Evolutionary conservation across 768 basidiomycete species (phyloP), one percentile per base, ranked within the genome.

Genomic region (Solioccasus polychromus): DNA sequence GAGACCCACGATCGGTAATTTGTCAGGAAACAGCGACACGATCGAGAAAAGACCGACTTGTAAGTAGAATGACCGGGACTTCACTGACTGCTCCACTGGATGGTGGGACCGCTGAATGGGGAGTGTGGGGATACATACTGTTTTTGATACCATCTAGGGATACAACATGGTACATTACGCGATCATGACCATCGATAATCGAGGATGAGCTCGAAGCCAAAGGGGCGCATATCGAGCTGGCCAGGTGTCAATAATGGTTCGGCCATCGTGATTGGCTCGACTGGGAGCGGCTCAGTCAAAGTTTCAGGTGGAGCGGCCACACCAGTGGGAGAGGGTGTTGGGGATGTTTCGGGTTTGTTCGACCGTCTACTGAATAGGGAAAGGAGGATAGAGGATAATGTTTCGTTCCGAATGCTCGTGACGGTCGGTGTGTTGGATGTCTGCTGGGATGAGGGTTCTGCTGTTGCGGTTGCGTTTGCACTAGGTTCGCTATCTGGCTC

Each of bases 211-310:
- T 79, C 80, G 35, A 92, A 68, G 8, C 89, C 89, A 64, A 84
- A 81, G 10, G 76, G 75, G 22, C 82, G 78, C 49, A 92, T 63
- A 60, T 92, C 88, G 55, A 87, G 82, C 59, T 86, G 80, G 53
- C 70, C 66, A 32, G 77, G 70, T 37, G 69, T 51, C 37, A 70
- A 48, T 4, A 32, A 45, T 37, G 42, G 48, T 35, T 48, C 58
- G 36, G 30, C 39, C 37, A 50, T 53, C 48, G 41, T 56, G 25
- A 29, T 53, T 25, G 47, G 44, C 42, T 42, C 48, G 41, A 39
- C 15, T 39, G 18, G 19, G 25, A 50, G 25, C 8, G 42, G 31
- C 17, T 44, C 25, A 40, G 17, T 25, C 42, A 40, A 39, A 36
- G 26, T 42, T 46, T 57, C 26, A 34, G 52, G 42, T 25, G 38